Conservation (phyloP, 176 grass and related monocot genomes). For the Rhynchospora breviuscula region DNA sequence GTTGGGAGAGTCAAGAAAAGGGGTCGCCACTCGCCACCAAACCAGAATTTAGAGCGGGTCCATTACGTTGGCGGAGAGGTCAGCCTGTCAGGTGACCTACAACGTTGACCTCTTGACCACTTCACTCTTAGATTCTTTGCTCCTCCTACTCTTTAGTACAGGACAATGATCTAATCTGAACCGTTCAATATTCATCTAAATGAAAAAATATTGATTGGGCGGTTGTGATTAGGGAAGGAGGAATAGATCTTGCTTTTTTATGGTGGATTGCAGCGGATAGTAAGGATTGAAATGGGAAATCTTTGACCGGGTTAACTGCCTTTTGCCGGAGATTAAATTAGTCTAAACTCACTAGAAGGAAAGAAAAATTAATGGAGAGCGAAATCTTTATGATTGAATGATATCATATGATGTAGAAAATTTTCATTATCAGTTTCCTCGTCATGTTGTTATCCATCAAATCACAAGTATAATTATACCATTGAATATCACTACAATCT, state of each 20-base stretch:
- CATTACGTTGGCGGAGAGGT: neutral
- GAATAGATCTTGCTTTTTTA: too few relatives aligned
- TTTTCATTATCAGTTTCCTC: neutral
- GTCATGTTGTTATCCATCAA: neutral
- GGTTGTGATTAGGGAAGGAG: neutral
- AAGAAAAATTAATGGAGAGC: neutral
- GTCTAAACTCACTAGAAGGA: neutral
- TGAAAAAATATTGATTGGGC: neutral
- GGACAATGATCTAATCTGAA: neutral
- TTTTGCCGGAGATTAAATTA: neutral
- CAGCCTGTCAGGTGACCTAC: neutral
- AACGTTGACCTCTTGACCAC: neutral
- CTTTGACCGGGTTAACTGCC: neutral
- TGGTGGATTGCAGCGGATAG: neutral
- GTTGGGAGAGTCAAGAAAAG: conserved; percentile 15
- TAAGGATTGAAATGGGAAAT: neutral
- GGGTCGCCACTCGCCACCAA: conserved; percentile 6
- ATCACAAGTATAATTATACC: neutral
- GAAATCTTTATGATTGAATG: conserved; percentile 13
- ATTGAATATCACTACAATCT: neutral
- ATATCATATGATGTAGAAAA: neutral
- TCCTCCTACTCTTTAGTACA: neutral
- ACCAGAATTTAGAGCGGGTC: neutral
- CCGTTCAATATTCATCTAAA: neutral
- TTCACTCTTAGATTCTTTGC: neutral